Conservation (phyloP, 208 protist species). For the Porcisia hertigi region DNA sequence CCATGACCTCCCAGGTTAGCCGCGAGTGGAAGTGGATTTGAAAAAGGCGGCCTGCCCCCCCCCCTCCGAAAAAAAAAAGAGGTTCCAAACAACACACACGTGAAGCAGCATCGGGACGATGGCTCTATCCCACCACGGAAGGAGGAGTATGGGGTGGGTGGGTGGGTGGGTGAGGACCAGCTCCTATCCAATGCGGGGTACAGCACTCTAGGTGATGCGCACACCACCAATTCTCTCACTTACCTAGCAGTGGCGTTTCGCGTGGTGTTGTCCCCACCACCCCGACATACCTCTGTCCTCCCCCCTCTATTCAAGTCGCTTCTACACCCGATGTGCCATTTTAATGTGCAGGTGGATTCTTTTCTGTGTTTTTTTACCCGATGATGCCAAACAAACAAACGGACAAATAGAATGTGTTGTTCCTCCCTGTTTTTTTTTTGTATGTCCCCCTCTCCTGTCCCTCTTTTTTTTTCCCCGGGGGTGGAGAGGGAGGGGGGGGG, state of each 20-base stretch:
- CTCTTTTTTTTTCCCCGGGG: neutral
- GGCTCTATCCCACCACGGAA: neutral
- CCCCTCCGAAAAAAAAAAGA: neutral
- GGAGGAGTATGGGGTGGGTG: neutral
- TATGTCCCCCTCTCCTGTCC: neutral
- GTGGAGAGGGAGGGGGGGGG: no score
- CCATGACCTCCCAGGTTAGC: slow-evolving; percentile 34
- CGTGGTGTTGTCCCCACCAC: neutral
- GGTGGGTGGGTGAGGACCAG: no score
- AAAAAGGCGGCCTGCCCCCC: neutral
- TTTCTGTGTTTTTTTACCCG: no score
- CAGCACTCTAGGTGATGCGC: neutral
- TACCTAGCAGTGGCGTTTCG: neutral
- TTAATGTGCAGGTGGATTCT: neutral
- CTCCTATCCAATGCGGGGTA: no score
- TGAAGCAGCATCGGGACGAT: neutral
- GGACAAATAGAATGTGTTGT: no score
- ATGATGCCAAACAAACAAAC: no score
- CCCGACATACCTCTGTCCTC: neutral
- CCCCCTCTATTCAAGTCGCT: neutral
- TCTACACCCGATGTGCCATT: neutral
- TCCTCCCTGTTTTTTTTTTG: neutral
- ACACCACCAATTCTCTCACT: neutral
- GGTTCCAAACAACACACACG: neutral
- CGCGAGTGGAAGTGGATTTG: slow-evolving; percentile 9